A percentile compares a stretch with the other conserved stretches of the same genome.
Conservation (phyloP, 208 protist genomes). For the Trypanosoma grayi region DNA sequence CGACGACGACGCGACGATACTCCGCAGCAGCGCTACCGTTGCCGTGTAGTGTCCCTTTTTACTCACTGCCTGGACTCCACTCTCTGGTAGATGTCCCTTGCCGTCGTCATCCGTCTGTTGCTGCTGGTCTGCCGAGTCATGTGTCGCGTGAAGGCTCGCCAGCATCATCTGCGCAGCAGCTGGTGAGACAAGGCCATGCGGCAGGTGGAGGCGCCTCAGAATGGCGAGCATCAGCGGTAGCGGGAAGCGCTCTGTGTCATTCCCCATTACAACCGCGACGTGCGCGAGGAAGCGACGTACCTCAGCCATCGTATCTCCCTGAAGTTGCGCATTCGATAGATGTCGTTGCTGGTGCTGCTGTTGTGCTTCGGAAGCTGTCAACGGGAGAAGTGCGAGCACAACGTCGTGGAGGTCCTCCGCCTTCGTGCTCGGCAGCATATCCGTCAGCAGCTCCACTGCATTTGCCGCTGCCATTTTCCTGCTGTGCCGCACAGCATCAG, state of each 20-base stretch:
- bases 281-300: constrained; percentile 27
- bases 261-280: constrained; percentile 33
- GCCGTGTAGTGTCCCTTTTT: neutral
- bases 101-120: neutral
- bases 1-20: neutral
- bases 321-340: too few species aligned
- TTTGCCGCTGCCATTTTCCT: neutral
- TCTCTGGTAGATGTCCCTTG: too few species aligned
- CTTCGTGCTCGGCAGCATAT: constrained; percentile 24
- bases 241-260: constrained; percentile 40
- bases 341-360: neutral
- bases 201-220: constrained; percentile 15
- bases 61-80: too few species aligned
- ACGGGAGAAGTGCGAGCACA: constrained; percentile 17
- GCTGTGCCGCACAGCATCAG: neutral
- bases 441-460: constrained; percentile 22
- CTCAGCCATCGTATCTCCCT: neutral
- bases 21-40: constrained; percentile 8
- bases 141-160: neutral
- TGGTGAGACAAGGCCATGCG: constrained; percentile 14
- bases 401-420: constrained; percentile 23
- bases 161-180: constrained; percentile 23
- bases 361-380: neutral
- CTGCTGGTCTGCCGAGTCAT: neutral
- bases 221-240: constrained; percentile 10